These are phyloP conservation scores for Sphagnum magellanicum DNA, from an alignment of 228 moss, liverwort and hornwort genomes.

Conservation along the genomic window DNA sequence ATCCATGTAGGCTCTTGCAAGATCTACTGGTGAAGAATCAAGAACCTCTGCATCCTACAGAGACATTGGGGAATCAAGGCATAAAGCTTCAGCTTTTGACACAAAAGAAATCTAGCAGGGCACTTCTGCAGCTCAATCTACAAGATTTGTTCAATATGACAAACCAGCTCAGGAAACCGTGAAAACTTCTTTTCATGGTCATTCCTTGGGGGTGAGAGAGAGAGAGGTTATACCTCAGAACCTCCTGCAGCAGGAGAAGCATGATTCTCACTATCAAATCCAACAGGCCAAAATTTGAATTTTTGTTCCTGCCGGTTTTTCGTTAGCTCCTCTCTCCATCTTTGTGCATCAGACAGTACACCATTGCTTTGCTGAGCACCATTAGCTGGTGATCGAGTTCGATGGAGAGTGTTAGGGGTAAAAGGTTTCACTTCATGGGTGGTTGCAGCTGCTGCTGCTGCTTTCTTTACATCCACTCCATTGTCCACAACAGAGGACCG, in stretches of 20 bases:
- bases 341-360: slow-evolving; percentile 50
- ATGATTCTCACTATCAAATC: slow-evolving; percentile 35
- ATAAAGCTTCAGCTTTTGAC: too few species aligned
- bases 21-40: slow-evolving; percentile 55
- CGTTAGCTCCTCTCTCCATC: slow-evolving; percentile 64
- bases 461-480: slow-evolving; percentile 41
- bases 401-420: slow-evolving; percentile 6
- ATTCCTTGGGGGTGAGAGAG: too few species aligned
- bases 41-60: slow-evolving; percentile 55
- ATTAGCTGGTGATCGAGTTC: slow-evolving; percentile 2
- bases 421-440: slow-evolving; percentile 22
- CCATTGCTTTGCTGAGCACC: slow-evolving; percentile 43
- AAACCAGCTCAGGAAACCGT: not conserved
- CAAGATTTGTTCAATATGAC: not conserved
- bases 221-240: slow-evolving; percentile 29
- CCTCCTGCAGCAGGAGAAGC: slow-evolving; percentile 29
- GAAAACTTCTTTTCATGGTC: not conserved
- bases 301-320: slow-evolving; percentile 57
- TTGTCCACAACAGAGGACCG: slow-evolving; percentile 60
- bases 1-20: slow-evolving; percentile 93
- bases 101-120: too few species aligned
- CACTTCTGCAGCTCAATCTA: too few species aligned
- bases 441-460: slow-evolving; percentile 23
- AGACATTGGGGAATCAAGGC: not conserved
- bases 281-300: slow-evolving; percentile 22